Percentiles rank a stretch among this genome's conserved stretches.
Conservation (phyloP, 805 yeast species). For the Starmerella sp. region DNA sequence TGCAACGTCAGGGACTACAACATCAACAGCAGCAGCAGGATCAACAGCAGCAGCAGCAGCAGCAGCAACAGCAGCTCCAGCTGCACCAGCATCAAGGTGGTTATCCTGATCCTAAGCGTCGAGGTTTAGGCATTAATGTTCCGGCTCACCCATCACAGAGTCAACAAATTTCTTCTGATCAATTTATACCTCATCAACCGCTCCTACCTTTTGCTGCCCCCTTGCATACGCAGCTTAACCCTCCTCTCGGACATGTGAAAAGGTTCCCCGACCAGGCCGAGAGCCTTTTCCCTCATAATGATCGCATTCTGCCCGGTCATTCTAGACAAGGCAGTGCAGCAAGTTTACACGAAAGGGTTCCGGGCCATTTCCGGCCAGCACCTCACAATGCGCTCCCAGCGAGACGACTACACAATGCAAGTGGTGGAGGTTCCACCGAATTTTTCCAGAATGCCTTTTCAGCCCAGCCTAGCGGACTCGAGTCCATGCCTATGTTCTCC, state of each 20-base stretch:
- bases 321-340: background rate
- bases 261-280: background rate
- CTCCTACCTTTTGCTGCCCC: background rate
- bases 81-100: background rate
- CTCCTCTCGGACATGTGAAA: background rate
- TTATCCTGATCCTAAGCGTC: background rate
- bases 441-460: background rate
- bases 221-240: background rate
- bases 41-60: background rate
- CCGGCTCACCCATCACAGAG: background rate
- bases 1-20: background rate
- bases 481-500: background rate
- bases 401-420: background rate
- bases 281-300: background rate
- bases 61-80: background rate
- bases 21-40: background rate
- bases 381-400: background rate
- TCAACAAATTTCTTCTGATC: background rate
- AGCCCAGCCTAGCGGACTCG: background rate
- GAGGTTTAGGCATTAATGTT: background rate
- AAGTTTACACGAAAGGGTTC: background rate
- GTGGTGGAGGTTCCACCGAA: background rate
- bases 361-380: background rate
- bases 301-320: background rate
- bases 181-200: background rate